These are phyloP conservation scores for Anthracocystis setariae DNA, from an alignment of 1,284 basidiomycete species.

Conservation along the genomic window DNA sequence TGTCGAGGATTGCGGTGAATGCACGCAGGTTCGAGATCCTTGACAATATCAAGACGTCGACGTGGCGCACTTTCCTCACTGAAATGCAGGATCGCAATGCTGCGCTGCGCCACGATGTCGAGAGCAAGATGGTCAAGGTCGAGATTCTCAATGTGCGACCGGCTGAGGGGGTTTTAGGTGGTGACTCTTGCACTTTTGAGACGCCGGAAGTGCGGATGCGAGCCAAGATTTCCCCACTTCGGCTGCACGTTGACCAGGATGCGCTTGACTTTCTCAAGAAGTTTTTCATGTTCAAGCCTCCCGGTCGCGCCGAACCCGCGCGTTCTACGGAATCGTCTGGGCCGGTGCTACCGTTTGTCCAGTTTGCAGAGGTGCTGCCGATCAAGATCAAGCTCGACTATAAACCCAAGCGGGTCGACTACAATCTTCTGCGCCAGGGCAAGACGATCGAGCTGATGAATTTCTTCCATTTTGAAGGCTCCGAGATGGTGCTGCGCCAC, in stretches of 20 bases:
- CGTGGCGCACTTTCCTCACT: conserved; percentile 96
- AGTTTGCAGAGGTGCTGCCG: conserved; percentile 88
- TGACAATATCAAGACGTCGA: conserved; percentile 97
- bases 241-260: conserved; percentile 96
- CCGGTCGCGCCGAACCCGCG: conserved; percentile 59
- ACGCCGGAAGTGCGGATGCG: conserved; percentile 78
- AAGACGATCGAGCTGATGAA: conserved; percentile 98
- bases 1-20: conserved; percentile 47
- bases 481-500: conserved; percentile 95
- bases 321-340: conserved; percentile 1
- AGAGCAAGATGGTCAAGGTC: conserved; percentile 89
- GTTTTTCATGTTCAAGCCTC: conserved; percentile 85
- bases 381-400: conserved; percentile 89
- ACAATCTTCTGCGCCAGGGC: conserved; percentile 81
- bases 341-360: conserved; percentile 36
- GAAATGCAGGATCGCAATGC: conserved; percentile 43
- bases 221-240: conserved; percentile 73
- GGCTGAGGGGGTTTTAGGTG: conserved; percentile 67
- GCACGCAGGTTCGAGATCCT: conserved; percentile 81
- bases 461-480: conserved; percentile 99
- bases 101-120: conserved; percentile 78
- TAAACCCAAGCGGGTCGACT: conserved; percentile 96
- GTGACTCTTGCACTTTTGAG: not conserved
- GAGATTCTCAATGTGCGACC: conserved; percentile 72
- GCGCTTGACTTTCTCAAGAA: conserved; percentile 96